Evolutionary conservation across 1,139 yeast species (phyloP), one percentile per base, ranked within the genome.

Genomic region (Yamadazyma jaroonii): DNA sequence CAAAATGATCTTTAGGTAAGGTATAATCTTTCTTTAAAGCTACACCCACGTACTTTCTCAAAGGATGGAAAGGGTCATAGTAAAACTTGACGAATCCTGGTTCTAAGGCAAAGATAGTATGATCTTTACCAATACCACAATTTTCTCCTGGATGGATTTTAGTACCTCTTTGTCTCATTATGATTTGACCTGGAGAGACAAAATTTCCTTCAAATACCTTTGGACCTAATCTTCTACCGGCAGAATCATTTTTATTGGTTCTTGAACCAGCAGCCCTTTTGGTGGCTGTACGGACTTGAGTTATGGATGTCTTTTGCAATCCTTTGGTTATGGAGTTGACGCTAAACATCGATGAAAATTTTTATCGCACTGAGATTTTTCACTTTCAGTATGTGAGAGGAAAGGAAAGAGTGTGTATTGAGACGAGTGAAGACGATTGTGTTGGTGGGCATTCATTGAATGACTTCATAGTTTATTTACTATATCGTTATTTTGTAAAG

Each of bases 131-230:
- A 46, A 92, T 85, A 13, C 85, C 87, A 24, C 80, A 83, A 51
- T 92, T 90, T 49, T 86, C 95, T 31, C 99, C 99, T 0, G 98
- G 97, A 54, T 81, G 95, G 58, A 90, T 85, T 53, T 79, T 83
- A n/a, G 98, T 89, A 54, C 99, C 99, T 59, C 97, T 77, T 58
- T 92, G 99, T 61, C 97, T 80, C 81, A 87, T 80, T 32, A 92
- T 74, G 50, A 92, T 90, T 55, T 89, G 86, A n/a, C 97, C 97
- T 0, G 87, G 80, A 38, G 75, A 72, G 51, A 55, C 84, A 38
- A 60, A 63, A 54, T 79, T 74, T 32, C 85, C 84, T 52, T 90
- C 97, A 46, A 84, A 77, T 37, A 76, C 85, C 64, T 92, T 92
- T 27, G 95, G 86, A 24, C 99, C 99, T 39, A 92, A 69, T 57